Conservation (phyloP, 176 grass and related monocot genomes). For the Carex kokanica region DNA sequence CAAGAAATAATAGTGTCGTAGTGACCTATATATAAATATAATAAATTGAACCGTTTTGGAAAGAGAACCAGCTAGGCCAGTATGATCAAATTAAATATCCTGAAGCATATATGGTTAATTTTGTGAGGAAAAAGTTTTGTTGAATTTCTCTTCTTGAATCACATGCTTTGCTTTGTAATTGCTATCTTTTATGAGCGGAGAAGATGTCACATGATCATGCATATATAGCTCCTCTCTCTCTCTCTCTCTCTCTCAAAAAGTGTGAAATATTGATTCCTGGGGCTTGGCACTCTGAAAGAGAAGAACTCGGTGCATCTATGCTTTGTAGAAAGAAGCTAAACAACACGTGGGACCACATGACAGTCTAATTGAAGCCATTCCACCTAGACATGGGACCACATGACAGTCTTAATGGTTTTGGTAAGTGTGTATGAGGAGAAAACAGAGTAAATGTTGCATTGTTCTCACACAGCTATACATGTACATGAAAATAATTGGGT, state of each 20-base stretch:
- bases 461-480: neutral
- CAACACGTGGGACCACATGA: slow-evolving; percentile 15
- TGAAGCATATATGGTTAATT: neutral
- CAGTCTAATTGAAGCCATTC: neutral
- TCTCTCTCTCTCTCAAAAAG: slow-evolving; percentile 12
- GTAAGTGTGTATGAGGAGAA: neutral
- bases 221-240: neutral
- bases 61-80: slow-evolving; percentile 3
- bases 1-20: slow-evolving; percentile 4
- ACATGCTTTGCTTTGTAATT: slow-evolving; percentile 21
- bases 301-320: neutral
- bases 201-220: neutral
- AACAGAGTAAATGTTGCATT: neutral
- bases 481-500: neutral
- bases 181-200: neutral
- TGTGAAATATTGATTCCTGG: slow-evolving; percentile 13
- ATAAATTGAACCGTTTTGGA: neutral
- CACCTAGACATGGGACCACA: neutral
- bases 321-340: neutral
- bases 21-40: neutral
- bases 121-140: neutral
- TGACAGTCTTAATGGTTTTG: neutral
- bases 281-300: slow-evolving; percentile 19
- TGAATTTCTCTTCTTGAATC: slow-evolving; percentile 1
- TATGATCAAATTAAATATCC: slow-evolving; percentile 11